These are phyloP conservation scores for Xylaria curta DNA, from an alignment of 495 filamentous ascomycete genomes.

Conservation along the genomic window DNA sequence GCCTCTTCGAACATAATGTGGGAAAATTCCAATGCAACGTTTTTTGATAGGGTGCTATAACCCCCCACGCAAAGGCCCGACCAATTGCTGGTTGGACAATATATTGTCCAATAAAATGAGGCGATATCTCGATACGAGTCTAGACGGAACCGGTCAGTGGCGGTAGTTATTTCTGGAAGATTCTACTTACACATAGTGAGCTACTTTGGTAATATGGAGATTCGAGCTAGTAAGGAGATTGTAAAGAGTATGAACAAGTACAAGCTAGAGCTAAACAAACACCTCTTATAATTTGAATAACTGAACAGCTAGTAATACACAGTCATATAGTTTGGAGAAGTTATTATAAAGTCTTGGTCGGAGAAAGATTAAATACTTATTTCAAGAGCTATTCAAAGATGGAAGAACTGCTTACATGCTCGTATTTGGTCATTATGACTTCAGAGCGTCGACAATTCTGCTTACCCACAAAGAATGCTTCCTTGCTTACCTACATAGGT, in stretches of 20 bases:
- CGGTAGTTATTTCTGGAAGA: neutral
- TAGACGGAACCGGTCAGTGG: neutral
- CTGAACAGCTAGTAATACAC: too few relatives aligned
- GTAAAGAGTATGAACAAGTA: neutral
- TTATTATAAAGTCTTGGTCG: neutral
- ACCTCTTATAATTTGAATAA: too few relatives aligned
- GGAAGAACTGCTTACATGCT: neutral
- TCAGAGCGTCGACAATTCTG: neutral
- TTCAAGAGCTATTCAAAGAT: neutral
- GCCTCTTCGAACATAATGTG: neutral
- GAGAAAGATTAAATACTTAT: neutral
- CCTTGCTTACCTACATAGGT: neutral
- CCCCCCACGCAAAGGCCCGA: neutral
- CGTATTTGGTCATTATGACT: neutral
- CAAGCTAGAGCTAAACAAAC: neutral
- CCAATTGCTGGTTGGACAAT: neutral
- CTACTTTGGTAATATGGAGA: neutral
- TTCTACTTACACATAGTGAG: neutral
- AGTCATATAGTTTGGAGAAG: neutral
- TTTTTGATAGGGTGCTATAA: neutral
- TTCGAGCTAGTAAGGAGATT: neutral
- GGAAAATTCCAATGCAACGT: neutral
- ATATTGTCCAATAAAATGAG: conserved; percentile 4
- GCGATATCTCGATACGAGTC: neutral
- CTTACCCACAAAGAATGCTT: neutral